A percentile compares a stretch with the other conserved stretches of the same genome.
Conservation (phyloP, 768 basidiomycete genomes). For the Boletus vinaceobasis region DNA sequence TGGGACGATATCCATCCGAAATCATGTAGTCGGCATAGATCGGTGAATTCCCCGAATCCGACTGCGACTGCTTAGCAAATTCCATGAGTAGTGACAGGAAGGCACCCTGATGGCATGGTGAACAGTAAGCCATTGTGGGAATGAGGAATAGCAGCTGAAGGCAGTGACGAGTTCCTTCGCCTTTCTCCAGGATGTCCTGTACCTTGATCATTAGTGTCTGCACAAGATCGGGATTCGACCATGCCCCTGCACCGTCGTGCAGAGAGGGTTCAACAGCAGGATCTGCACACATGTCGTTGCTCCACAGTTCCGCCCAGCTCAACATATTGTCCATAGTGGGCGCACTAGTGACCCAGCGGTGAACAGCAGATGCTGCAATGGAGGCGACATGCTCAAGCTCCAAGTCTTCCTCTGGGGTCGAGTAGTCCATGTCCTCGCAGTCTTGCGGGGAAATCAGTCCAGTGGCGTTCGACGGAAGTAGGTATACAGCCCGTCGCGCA, state of each 20-base stretch:
- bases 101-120: neutral
- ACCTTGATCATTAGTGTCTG: neutral
- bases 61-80: slow-evolving; percentile 15
- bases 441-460: neutral
- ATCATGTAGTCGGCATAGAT: slow-evolving; percentile 4
- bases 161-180: neutral
- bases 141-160: neutral
- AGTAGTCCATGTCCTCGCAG: neutral
- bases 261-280: neutral
- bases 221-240: neutral
- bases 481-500: neutral
- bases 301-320: neutral
- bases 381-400: neutral
- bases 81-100: slow-evolving; percentile 30
- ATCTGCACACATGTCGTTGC: neutral
- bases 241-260: neutral
- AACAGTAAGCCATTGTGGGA: slow-evolving; percentile 20
- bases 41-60: neutral
- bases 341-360: neutral
- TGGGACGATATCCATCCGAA: slow-evolving; percentile 13
- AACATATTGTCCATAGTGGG: neutral
- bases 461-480: neutral
- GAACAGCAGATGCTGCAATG: neutral
- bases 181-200: neutral
- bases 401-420: neutral